Evolutionary conservation across 2,329 filamentous ascomycete species (phyloP).

Genomic region (Orbilia quercus): DNA sequence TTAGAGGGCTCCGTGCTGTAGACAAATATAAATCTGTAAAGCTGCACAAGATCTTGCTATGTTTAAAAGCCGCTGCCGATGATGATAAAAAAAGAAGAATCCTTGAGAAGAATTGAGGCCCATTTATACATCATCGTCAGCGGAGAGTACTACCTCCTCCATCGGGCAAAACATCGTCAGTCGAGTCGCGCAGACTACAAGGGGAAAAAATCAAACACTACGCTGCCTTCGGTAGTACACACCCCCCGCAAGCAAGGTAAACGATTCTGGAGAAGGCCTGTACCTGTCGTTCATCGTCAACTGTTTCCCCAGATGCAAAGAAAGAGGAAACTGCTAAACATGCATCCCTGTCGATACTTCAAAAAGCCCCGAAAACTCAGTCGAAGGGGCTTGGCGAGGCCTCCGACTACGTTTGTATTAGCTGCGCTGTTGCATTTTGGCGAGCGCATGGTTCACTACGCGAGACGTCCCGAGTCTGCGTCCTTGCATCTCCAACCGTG

Average conservation of each 20-base stretch:
- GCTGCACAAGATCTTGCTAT: neutral
- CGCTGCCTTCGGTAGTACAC: conserved; percentile 10
- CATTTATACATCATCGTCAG: conserved; percentile 42
- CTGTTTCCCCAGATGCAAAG: conserved; percentile 48
- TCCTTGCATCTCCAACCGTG: no score
- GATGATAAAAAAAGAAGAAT: conserved; percentile 17
- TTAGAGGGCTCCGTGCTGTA: conserved; percentile 1
- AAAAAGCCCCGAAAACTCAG: conserved; percentile 48
- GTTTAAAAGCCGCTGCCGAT: conserved; percentile 30
- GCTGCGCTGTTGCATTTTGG: conserved; percentile 20
- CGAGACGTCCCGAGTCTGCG: neutral
- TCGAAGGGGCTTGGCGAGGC: conserved; percentile 3
- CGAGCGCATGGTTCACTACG: conserved; percentile 42
- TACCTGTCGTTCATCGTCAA: conserved; percentile 4
- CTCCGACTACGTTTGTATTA: neutral
- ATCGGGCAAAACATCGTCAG: conserved; percentile 34
- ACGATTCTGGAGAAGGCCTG: conserved; percentile 43
- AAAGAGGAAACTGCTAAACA: conserved; percentile 37
- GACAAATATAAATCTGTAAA: neutral
- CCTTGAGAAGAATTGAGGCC: conserved; percentile 25
- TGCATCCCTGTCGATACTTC: conserved; percentile 13
- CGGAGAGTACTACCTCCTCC: conserved; percentile 47
- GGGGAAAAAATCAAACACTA: conserved; percentile 14
- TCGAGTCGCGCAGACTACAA: conserved; percentile 29
- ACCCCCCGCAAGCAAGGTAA: conserved; percentile 36